Evolutionary conservation across 257 asterid genomes (phyloP).

Genomic region (Solanum verrucosum): DNA sequence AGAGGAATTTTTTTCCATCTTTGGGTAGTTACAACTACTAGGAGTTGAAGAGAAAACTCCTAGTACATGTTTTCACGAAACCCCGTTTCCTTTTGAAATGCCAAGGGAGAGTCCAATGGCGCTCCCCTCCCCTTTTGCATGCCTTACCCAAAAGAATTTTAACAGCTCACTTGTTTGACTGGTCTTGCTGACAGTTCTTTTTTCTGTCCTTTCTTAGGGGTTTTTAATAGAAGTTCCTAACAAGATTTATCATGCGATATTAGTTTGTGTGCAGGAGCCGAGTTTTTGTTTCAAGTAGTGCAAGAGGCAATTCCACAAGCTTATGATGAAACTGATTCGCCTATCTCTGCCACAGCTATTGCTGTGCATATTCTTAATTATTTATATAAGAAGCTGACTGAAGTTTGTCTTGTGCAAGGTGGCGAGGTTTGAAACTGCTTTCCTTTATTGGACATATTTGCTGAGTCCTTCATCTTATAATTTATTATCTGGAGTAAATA

Average conservation of each 20-base stretch:
- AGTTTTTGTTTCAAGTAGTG: conserved; percentile 73
- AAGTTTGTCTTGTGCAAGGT: conserved; percentile 87
- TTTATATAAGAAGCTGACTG: conserved; percentile 76
- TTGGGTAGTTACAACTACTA: background rate
- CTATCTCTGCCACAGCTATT: conserved; percentile 54
- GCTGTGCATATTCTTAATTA: conserved; percentile 63
- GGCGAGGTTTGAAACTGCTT: conserved; percentile 60
- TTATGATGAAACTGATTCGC: conserved; percentile 35
- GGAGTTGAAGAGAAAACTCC: background rate
- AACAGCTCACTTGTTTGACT: background rate
- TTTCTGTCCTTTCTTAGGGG: conserved; percentile 1
- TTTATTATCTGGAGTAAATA: conserved; percentile 4
- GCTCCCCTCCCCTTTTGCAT: background rate
- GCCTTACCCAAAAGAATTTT: background rate
- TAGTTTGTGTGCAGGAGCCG: conserved; percentile 92
- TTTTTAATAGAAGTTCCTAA: conserved; percentile 11
- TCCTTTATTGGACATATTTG: background rate
- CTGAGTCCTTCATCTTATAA: background rate
- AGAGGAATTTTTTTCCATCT: background rate
- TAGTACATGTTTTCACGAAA: background rate
- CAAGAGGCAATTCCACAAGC: conserved; percentile 60
- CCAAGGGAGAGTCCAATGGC: background rate
- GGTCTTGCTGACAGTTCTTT: background rate
- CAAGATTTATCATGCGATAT: conserved; percentile 16
- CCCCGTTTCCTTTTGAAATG: background rate